Evolutionary conservation across 352 stramenopile genomes (phyloP).

Genomic region (Pythium monospermum): DNA sequence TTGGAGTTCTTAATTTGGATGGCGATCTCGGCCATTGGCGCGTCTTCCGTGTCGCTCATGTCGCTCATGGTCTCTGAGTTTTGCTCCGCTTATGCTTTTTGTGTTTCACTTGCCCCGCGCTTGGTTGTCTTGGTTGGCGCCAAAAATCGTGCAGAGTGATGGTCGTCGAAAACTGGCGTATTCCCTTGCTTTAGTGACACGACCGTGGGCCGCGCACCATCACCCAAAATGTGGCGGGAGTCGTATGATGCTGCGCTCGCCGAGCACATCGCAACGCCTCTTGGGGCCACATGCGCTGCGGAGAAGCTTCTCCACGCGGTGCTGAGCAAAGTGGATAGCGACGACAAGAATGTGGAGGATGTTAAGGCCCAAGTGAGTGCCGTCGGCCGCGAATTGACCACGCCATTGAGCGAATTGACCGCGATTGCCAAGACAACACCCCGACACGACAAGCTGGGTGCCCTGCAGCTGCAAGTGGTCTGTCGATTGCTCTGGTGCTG

Average conservation of each 20-base stretch:
- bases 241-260: conserved; percentile 10
- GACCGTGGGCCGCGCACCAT: not conserved
- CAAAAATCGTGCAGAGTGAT: conserved; percentile 3
- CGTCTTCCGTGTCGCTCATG: conserved; percentile 32
- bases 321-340: not conserved
- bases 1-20: conserved; percentile 79
- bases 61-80: conserved; percentile 30
- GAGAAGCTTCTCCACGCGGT: conserved; percentile 9
- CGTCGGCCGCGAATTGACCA: conserved; percentile 12
- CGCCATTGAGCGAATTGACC: conserved; percentile 13
- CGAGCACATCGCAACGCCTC: conserved; percentile 1
- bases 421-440: conserved; percentile 13
- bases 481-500: conserved; percentile 46
- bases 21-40: conserved; percentile 56
- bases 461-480: conserved; percentile 65
- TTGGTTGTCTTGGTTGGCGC: not conserved
- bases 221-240: conserved; percentile 19
- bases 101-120: not conserved
- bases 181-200: conserved; percentile 13
- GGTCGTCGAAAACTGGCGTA: not conserved
- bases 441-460: conserved; percentile 36
- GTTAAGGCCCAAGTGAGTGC: conserved; percentile 12
- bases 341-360: not conserved
- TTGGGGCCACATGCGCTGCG: conserved; percentile 7
- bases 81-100: not conserved